These are phyloP conservation scores for Suhomyces choctaworum DNA, from an alignment of 1,139 yeast genomes.

Conservation along the genomic window DNA sequence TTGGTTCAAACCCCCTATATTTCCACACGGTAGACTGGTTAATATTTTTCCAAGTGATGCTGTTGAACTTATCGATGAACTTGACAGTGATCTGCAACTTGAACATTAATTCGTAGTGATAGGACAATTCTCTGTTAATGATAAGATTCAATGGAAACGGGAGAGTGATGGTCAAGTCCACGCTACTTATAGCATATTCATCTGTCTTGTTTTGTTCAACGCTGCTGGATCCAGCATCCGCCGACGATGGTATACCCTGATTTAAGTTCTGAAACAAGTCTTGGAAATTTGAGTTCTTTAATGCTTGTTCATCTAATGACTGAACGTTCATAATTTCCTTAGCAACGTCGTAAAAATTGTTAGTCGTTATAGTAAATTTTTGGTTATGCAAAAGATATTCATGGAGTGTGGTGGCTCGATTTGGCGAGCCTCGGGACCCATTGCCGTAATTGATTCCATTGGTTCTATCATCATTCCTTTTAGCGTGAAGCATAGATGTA, in stretches of 20 bases:
- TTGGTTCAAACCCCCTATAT: conserved; percentile 40
- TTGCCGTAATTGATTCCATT: neutral
- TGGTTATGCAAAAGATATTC: conserved; percentile 25
- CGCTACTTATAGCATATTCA: conserved; percentile 35
- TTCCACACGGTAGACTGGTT: conserved; percentile 70
- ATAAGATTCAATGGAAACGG: conserved; percentile 88
- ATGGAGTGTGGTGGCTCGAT: conserved; percentile 3
- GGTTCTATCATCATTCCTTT: neutral
- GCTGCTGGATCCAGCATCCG: conserved; percentile 16
- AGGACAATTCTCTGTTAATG: conserved; percentile 65
- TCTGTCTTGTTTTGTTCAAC: conserved; percentile 51
- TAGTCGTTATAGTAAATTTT: conserved; percentile 33
- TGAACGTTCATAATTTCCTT: conserved; percentile 62
- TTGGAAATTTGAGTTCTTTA: conserved; percentile 39
- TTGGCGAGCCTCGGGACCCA: neutral
- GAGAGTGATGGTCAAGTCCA: conserved; percentile 65
- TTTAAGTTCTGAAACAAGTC: conserved; percentile 27
- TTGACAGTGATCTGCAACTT: conserved; percentile 68
- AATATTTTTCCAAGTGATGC: conserved; percentile 73
- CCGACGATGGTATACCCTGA: conserved; percentile 1
- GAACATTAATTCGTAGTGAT: conserved; percentile 79
- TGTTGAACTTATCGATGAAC: conserved; percentile 60
- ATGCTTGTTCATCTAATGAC: conserved; percentile 58
- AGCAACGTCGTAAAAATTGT: conserved; percentile 58
- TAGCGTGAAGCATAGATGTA: conserved; percentile 1